Conservation (phyloP, 176 grass and related monocot species). For the Juncus effusus region DNA sequence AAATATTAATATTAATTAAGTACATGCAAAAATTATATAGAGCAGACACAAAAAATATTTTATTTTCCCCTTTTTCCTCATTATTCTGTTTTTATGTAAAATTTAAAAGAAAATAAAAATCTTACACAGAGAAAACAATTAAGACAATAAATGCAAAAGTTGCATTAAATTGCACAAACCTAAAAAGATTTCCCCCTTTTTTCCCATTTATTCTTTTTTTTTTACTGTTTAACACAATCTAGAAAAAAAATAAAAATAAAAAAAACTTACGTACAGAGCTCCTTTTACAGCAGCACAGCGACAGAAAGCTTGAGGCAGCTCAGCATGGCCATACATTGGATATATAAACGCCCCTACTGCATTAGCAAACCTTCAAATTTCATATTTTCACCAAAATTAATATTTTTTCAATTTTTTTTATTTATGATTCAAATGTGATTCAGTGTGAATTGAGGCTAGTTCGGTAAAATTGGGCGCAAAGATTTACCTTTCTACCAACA, state of each 20-base stretch:
- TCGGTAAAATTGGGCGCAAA: too few relatives aligned
- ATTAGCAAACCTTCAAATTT: conserved; percentile 66
- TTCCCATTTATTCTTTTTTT: background rate
- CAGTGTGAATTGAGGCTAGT: too few relatives aligned
- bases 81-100: too few relatives aligned
- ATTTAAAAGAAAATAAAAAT: conserved; percentile 6
- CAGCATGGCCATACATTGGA: conserved; percentile 93
- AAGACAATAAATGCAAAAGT: background rate
- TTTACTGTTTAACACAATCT: background rate
- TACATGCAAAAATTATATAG: too few relatives aligned
- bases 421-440: background rate
- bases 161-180: background rate
- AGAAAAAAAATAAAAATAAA: too few relatives aligned
- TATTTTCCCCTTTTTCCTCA: too few relatives aligned
- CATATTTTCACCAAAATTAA: background rate
- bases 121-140: background rate
- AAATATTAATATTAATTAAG: background rate
- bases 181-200: background rate
- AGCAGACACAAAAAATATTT: too few relatives aligned
- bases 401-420: conserved; percentile 1
- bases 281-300: conserved; percentile 95
- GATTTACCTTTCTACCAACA: too few relatives aligned
- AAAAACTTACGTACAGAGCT: conserved; percentile 86
- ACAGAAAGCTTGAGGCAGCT: conserved; percentile 95
- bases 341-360: conserved; percentile 88